A percentile compares a stretch with the other conserved stretches of the same genome.
Evolutionary conservation across 768 basidiomycete genomes (phyloP).

Genomic region (Exsudoporus frostii): DNA sequence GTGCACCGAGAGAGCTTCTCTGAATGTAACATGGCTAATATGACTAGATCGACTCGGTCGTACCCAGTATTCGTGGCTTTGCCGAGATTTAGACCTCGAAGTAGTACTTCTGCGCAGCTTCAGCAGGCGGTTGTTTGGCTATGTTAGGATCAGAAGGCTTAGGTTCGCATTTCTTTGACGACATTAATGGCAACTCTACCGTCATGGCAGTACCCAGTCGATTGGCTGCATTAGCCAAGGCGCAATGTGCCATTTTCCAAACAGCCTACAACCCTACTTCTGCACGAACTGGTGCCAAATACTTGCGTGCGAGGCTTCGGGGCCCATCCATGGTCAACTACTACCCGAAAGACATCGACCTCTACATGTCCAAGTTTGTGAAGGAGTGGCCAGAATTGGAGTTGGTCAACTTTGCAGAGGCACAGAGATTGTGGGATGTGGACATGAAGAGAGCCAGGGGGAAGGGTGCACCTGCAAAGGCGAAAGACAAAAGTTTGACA

Average conservation of each 20-base stretch:
- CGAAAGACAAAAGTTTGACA: constrained; percentile 59
- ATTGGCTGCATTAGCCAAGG: constrained; percentile 56
- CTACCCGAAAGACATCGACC: constrained; percentile 63
- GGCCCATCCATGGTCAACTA: constrained; percentile 87
- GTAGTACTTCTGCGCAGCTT: too few relatives aligned
- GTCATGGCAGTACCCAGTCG: constrained; percentile 43
- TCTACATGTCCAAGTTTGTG: constrained; percentile 52
- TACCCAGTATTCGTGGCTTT: too few relatives aligned
- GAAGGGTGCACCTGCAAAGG: constrained; percentile 82
- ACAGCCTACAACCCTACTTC: constrained; percentile 85
- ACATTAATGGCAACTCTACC: too few relatives aligned
- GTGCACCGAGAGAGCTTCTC: too few relatives aligned
- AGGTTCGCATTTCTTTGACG: too few relatives aligned
- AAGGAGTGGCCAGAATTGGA: constrained; percentile 54
- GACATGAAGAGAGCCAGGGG: constrained; percentile 68
- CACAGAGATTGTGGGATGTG: constrained; percentile 65
- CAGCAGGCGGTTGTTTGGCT: too few relatives aligned
- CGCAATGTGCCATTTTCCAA: constrained; percentile 76
- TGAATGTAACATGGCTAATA: too few relatives aligned
- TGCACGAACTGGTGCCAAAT: constrained; percentile 86
- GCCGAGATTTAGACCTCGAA: too few relatives aligned
- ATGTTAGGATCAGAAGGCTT: constrained; percentile 31
- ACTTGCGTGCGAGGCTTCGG: constrained; percentile 74
- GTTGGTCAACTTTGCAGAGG: constrained; percentile 63
- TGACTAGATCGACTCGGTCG: too few relatives aligned